A percentile compares a stretch with the other conserved stretches of the same genome.
Evolutionary conservation across 169 alveolate species (phyloP).

Genomic region (Cryptosporidium tyzzeri): DNA sequence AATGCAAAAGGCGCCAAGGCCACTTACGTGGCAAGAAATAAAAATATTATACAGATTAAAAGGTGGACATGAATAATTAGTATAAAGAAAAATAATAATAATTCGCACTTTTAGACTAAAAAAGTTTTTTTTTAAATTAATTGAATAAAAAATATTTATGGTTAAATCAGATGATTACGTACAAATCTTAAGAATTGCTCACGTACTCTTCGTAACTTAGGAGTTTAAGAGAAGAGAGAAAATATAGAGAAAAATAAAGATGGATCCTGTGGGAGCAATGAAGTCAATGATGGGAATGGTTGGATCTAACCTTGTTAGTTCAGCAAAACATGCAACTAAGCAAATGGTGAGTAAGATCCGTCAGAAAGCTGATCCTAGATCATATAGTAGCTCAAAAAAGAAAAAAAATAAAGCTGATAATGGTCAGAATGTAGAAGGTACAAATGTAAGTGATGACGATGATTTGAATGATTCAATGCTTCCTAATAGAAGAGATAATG

Average conservation of each 20-base stretch:
- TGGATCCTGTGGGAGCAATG: conserved; percentile 75
- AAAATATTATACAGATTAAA: conserved; percentile 24
- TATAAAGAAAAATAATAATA: background rate
- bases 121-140: background rate
- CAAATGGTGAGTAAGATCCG: conserved; percentile 51
- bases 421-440: background rate
- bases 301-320: conserved; percentile 68
- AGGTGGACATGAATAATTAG: background rate
- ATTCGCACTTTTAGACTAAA: background rate
- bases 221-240: background rate
- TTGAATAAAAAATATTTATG: background rate
- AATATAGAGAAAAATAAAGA: background rate
- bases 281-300: conserved; percentile 55
- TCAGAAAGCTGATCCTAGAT: conserved; percentile 16
- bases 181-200: background rate
- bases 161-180: background rate
- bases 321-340: conserved; percentile 75
- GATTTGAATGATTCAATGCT: conserved; percentile 2
- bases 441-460: background rate
- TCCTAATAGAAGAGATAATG: background rate
- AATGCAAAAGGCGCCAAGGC: conserved; percentile 54
- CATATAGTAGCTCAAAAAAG: background rate
- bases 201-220: background rate
- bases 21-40: conserved; percentile 60
- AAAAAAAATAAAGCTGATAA: conserved; percentile 7